Evolutionary conservation across 768 basidiomycete genomes (phyloP), one percentile per base, ranked within the genome.

Genomic region (Xerocomus spinulosus): DNA sequence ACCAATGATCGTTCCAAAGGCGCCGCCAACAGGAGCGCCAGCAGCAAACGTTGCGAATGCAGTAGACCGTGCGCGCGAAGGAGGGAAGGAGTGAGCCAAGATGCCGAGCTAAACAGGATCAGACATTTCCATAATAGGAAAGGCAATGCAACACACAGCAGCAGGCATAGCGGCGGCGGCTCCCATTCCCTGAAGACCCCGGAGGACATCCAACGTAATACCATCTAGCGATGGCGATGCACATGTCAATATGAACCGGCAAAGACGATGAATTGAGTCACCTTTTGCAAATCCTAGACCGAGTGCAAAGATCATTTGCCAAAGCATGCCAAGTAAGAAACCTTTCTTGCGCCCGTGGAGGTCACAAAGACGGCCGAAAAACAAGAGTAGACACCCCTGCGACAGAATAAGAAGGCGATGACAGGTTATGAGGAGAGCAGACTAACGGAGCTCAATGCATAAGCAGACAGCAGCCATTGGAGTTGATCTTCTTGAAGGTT

Each of bases 21-120:
- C 85, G 0, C 76, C 85, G 0, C 92, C 92, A 5, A 93, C 59
- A 0, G 92, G 91, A 1, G 86, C 88, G 23, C 93, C 93, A 0
- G 90, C 88, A 1, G 85, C 76, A 54, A 92, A 94, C 0, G 84
- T 81, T 0, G 92, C 80, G 52, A 94, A 95, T 0, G 90, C 92
- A 1, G 81, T 65, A 1, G 87, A 81, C 9, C 92, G 79, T 0
- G 82, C 74, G 12, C 71, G 70, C 1, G 84, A 83, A 0, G 77
- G 74, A 4, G 85, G 83, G 62, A 94, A 95, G 0, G 82, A 71
- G 39, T 85, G 76, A 0, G 92, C 92, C 28, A 95, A 74, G 48
- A 90, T 92, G 1, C 92, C 92, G 2, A 92, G 62, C 81, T 89
- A 51, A 18, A 35, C 36, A 55, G 45, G 18, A 38, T 35, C 41